Evolutionary conservation across 441 rosid genomes (phyloP).

Genomic region (Flueggea neowawraea): DNA sequence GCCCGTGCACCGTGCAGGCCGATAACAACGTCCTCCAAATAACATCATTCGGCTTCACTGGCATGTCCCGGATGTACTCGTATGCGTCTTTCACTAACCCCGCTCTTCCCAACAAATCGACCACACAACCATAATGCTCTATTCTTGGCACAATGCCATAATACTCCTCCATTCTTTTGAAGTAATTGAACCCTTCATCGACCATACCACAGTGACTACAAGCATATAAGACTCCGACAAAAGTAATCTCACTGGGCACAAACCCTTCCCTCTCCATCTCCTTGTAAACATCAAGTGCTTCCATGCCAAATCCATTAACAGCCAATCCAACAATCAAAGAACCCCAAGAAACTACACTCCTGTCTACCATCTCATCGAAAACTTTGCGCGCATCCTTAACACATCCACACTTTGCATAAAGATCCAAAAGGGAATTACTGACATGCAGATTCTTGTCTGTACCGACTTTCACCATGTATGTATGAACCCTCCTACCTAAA

Average conservation of each 20-base stretch:
- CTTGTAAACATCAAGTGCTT: constrained; percentile 50
- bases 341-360: constrained; percentile 76
- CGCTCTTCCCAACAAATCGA: constrained; percentile 67
- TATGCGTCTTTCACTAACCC: constrained; percentile 53
- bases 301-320: constrained; percentile 59
- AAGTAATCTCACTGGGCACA: constrained; percentile 54
- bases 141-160: constrained; percentile 55
- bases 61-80: constrained; percentile 42
- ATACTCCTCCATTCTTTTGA: constrained; percentile 44
- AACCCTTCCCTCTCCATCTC: constrained; percentile 38
- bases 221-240: constrained; percentile 61
- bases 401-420: constrained; percentile 68
- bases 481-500: constrained; percentile 66
- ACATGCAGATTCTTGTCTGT: constrained; percentile 44
- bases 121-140: constrained; percentile 77
- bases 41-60: constrained; percentile 53
- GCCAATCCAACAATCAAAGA: constrained; percentile 66
- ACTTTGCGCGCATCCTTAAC: constrained; percentile 44
- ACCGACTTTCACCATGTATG: constrained; percentile 47
- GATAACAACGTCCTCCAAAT: constrained; percentile 69
- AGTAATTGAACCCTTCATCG: constrained; percentile 54
- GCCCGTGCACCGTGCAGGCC: constrained; percentile 51
- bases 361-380: constrained; percentile 49
- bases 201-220: constrained; percentile 85
- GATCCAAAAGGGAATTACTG: constrained; percentile 60